These are phyloP conservation scores for Stagonosporopsis rhizophila DNA, from an alignment of 2,329 filamentous ascomycete species.

Conservation along the genomic window DNA sequence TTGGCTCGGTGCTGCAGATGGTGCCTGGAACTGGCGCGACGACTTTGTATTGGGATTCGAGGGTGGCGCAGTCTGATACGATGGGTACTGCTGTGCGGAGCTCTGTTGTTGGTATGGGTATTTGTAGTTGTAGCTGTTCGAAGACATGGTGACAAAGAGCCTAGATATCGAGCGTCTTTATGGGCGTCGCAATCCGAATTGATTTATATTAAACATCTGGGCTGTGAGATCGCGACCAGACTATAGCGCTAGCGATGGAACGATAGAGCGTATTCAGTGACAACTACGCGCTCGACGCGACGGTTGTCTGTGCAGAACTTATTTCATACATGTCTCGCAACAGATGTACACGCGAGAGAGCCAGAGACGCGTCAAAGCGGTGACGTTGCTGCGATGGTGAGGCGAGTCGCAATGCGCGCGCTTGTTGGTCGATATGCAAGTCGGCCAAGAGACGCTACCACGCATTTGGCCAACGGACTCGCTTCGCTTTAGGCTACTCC, in stretches of 20 bases:
- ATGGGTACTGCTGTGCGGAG: conserved; percentile 38
- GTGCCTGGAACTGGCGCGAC: conserved; percentile 36
- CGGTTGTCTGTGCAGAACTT: accelerated
- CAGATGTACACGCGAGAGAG: background rate
- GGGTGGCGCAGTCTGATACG: conserved; percentile 35
- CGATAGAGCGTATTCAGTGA: background rate
- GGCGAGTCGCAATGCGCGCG: conserved; percentile 19
- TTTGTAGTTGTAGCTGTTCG: conserved; percentile 37
- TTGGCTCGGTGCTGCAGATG: conserved; percentile 26
- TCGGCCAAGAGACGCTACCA: background rate
- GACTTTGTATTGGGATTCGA: conserved; percentile 33
- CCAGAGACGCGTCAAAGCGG: conserved; percentile 6
- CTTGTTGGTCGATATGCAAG: conserved; percentile 4
- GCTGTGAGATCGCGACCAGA: background rate
- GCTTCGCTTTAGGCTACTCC: conserved; percentile 16
- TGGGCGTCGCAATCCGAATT: conserved; percentile 5
- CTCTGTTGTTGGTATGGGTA: conserved; percentile 37
- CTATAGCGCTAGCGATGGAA: background rate
- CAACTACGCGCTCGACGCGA: background rate
- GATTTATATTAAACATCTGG: background rate
- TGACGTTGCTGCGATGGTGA: conserved; percentile 13
- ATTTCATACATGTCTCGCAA: background rate
- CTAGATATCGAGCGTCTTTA: background rate
- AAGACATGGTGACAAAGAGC: conserved; percentile 29
- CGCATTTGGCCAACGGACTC: conserved; percentile 5